A percentile compares a stretch with the other conserved stretches of the same genome.
phyloP scores from a whole-genome alignment of 768 basidiomycete genomes.

The Coprinopsis marcescibilis region DNA sequence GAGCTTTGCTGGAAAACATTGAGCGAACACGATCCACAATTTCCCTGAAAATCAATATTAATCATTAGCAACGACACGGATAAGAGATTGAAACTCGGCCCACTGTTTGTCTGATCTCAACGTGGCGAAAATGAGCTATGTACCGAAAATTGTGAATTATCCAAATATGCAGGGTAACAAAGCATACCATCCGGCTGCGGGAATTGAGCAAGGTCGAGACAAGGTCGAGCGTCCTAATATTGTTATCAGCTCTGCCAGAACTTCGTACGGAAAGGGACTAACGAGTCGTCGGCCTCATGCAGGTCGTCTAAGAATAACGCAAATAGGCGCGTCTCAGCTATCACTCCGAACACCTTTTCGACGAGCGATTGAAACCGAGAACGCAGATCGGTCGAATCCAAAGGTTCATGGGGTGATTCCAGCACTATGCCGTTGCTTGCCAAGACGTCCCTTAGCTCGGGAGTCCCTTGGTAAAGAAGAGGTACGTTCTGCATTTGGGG shows the following conservation, averaged over 20 bases:
- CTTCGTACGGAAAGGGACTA: constrained; percentile 8
- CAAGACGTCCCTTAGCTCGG: constrained; percentile 62
- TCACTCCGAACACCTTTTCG: constrained; percentile 62
- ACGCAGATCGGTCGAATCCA: constrained; percentile 55
- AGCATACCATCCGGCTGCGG: constrained; percentile 54
- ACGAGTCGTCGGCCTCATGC: constrained; percentile 73
- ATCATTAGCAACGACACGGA: background rate
- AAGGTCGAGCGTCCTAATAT: constrained; percentile 56
- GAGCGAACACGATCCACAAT: constrained; percentile 45
- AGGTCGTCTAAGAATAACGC: constrained; percentile 70
- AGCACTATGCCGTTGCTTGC: constrained; percentile 46
- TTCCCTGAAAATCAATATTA: constrained; percentile 22
- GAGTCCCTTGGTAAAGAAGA: constrained; percentile 64
- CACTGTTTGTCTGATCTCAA: constrained; percentile 52
- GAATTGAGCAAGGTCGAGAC: constrained; percentile 61
- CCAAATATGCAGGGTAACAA: background rate
- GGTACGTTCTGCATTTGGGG: constrained; percentile 67
- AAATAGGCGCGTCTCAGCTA: constrained; percentile 64
- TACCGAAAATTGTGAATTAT: constrained; percentile 6
- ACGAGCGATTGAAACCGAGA: constrained; percentile 68
- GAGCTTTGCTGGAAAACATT: constrained; percentile 54
- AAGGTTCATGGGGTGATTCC: constrained; percentile 46
- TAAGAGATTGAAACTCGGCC: constrained; percentile 1
- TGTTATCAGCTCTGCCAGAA: constrained; percentile 1
- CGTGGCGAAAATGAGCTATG: constrained; percentile 59